Evolutionary conservation across 129 eudicot species (phyloP), one percentile per base, ranked within the genome.

Genomic region (Helianthus tuberosus): DNA sequence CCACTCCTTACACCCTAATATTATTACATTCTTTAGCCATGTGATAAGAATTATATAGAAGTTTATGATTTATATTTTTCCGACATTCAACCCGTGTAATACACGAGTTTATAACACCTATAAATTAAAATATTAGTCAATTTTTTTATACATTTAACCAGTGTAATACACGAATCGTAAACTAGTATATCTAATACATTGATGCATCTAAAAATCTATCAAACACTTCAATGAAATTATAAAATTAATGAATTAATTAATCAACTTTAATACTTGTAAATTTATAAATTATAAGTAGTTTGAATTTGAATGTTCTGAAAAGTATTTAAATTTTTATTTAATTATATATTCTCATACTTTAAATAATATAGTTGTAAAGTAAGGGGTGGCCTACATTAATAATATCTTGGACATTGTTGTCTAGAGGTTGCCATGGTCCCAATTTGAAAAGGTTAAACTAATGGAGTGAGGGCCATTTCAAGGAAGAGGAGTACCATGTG

Each of bases 381-480:
- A 59, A 59, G 16, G 64, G 41, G 41, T 59, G 64, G 6, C 41
- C 64, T 27, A 59, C 64, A 11, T 11, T 11, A 27, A 59, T 59
- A 59, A 59, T 59, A 59, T 59, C 64, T 59, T 59, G 64, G 41
- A 29, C 82, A 71, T 63, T 52, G 73, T 64, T 78, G 77, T 78
- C 73, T 46, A 71, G 61, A 53, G 77, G 77, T 63, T 78, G 82
- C 82, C 67, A 78, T 71, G 82, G 82, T 71, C 77, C 64, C 82
- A 71, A 55, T 64, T 25, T 64, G 72, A 71, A 29, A 78, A 59
- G 63, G 16, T 57, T 41, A 9, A 63, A 29, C 66, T 63, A 71
- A 78, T 78, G 82, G 82, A 72, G 77, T 53, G 82, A 78, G 68
- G 77, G 82, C 77, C 82, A 71, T 71, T 78, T 65, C 55, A 78